These are phyloP conservation scores for Vinca major DNA, from an alignment of 305 asterid species.

Conservation along the genomic window DNA sequence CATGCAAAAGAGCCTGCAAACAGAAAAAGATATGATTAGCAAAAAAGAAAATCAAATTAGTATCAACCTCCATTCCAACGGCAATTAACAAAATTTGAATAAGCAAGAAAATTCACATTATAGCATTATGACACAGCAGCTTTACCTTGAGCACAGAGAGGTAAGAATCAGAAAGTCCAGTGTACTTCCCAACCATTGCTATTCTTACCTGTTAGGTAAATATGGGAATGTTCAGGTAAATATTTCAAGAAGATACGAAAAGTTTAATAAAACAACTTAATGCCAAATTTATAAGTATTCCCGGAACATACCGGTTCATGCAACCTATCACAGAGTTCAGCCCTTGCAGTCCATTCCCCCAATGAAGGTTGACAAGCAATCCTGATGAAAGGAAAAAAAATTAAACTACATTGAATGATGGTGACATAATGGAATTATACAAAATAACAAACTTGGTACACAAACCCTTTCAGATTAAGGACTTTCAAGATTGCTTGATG, in stretches of 20 bases:
- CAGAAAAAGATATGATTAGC: slow-evolving; percentile 12
- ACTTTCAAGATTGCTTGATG: slow-evolving; percentile 82
- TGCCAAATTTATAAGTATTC: slow-evolving; percentile 9
- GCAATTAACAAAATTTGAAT: no score
- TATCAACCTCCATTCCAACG: neutral
- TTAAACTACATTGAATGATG: slow-evolving; percentile 12
- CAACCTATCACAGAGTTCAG: slow-evolving; percentile 56
- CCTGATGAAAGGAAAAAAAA: slow-evolving; percentile 25
- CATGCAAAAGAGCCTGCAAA: slow-evolving; percentile 92
- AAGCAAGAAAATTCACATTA: no score
- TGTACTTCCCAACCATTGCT: slow-evolving; percentile 92
- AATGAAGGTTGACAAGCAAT: slow-evolving; percentile 51
- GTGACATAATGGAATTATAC: slow-evolving; percentile 9
- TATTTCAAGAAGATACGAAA: neutral
- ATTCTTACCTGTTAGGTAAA: slow-evolving; percentile 56
- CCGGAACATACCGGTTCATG: slow-evolving; percentile 53
- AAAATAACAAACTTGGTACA: slow-evolving; percentile 9
- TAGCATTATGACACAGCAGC: no score
- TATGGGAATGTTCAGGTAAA: slow-evolving; percentile 16
- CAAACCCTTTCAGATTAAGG: slow-evolving; percentile 53
- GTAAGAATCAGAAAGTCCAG: slow-evolving; percentile 77
- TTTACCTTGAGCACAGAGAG: slow-evolving; percentile 79
- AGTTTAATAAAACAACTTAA: slow-evolving; percentile 2
- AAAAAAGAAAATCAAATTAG: neutral
- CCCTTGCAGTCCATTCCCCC: slow-evolving; percentile 73